Conservation (phyloP, 148 eudicot species). For the Cornus controversa region DNA sequence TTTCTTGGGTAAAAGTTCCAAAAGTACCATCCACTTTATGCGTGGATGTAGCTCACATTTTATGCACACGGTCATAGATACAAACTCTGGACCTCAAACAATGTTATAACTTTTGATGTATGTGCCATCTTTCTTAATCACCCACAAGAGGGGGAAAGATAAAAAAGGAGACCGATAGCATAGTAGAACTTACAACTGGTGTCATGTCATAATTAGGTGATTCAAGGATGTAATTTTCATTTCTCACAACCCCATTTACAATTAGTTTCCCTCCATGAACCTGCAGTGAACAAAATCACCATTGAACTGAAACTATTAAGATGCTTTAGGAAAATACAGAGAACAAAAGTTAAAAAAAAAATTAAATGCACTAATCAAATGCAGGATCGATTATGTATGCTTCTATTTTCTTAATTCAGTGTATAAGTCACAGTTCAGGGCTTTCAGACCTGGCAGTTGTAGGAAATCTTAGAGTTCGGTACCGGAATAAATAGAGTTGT, state of each 20-base stretch:
- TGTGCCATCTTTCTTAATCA: not conserved
- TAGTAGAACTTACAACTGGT: constrained; percentile 51
- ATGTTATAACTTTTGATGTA: not conserved
- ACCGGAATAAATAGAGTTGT: not conserved
- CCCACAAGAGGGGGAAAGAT: not conserved
- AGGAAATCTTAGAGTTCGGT: not conserved
- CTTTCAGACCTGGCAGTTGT: not conserved
- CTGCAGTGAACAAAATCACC: constrained; percentile 34
- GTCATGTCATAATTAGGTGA: constrained; percentile 85
- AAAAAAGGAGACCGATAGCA: not conserved
- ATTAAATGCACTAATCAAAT: not conserved
- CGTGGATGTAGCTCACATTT: not conserved
- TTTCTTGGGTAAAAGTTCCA: not conserved
- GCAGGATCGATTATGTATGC: not conserved
- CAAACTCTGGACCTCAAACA: not conserved
- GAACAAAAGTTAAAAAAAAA: not conserved
- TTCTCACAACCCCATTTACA: constrained; percentile 70
- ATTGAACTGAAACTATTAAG: not conserved
- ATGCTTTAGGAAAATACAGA: not conserved
- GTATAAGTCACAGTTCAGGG: not conserved
- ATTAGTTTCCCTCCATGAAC: constrained; percentile 79
- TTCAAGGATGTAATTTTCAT: constrained; percentile 68
- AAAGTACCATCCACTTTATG: not conserved
- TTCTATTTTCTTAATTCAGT: not conserved
- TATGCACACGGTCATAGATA: not conserved